Evolutionary conservation across 768 basidiomycete species (phyloP), one percentile per base, ranked within the genome.

Genomic region (Auriscalpium vulgare): DNA sequence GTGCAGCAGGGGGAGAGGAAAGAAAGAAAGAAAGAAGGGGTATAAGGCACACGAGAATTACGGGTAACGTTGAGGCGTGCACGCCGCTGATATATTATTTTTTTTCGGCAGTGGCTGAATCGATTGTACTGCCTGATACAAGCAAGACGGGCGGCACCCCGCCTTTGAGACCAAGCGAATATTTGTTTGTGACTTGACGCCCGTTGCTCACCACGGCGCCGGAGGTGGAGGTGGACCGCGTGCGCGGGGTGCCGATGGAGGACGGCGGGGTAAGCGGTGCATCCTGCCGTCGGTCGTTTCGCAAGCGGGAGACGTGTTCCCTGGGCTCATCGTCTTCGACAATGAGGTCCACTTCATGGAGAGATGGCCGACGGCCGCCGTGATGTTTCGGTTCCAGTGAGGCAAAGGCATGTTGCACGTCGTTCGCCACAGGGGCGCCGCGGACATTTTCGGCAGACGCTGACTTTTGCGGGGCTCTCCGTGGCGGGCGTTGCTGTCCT

Each of bases 301-400:
- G 53, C 51, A 9, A 13, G 21, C 14, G 16, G 11, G 51, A 23
- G 10, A 23, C n/a, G 53, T 11, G 35, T 36, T 53, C 59, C 50
- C 44, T 43, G 57, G 45, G 54, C 50, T 88, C 86, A 69, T 82
- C 83, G 68, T 87, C 84, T 51, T 77, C 73, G 51, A 82, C 56
- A 58, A 74, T 85, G 50, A 86, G 83, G 61, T 83, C 81, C 52
- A 83, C 83, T 63, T 77, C 78, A 55, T 76, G 78, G 54, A 79
- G 69, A 40, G 79, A 72, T 44, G 78, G 73, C 37, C 72, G 72
- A 23, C 73, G 70, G 55, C 53, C 21, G 37, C n/a, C 45, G 29
- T 55, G 52, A 50, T 47, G 34, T 40, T 57, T 52, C 10, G 38
- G 45, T 9, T 59, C 57, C 8, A 50, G 43, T 51, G 37, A 17